phyloP scores from a whole-genome alignment of 108 stramenopile species.

The Aurantiochytrium sp. region DNA sequence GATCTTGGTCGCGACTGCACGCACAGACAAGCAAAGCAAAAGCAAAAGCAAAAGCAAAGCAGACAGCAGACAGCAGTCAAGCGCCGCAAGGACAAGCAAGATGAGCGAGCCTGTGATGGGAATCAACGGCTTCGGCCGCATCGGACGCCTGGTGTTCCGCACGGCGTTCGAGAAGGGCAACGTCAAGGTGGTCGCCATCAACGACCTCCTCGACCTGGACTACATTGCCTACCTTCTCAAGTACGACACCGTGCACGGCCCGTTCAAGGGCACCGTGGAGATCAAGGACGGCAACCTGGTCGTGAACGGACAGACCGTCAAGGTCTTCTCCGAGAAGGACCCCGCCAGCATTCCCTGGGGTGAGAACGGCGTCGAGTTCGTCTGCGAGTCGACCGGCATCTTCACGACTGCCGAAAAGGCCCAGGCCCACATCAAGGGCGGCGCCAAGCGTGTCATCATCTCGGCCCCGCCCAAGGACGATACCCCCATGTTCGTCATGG shows the following conservation, averaged over 20 bases:
- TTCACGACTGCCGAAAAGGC: slow-evolving; percentile 94
- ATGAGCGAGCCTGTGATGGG: slow-evolving; percentile 47
- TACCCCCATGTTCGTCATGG: slow-evolving; percentile 95
- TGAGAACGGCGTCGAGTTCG: slow-evolving; percentile 86
- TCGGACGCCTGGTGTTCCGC: slow-evolving; percentile 92
- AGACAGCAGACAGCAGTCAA: not conserved
- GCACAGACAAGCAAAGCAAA: not conserved
- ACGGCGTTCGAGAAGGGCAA: slow-evolving; percentile 79
- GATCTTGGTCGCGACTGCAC: not conserved
- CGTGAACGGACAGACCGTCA: slow-evolving; percentile 85
- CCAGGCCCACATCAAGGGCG: slow-evolving; percentile 86
- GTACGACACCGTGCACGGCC: slow-evolving; percentile 99
- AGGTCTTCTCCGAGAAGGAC: slow-evolving; percentile 84
- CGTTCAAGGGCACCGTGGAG: slow-evolving; percentile 88
- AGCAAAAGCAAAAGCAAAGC: not conserved
- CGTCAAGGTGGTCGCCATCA: slow-evolving; percentile 88
- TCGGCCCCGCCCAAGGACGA: slow-evolving; percentile 99
- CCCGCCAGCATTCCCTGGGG: slow-evolving; percentile 93
- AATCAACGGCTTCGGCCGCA: slow-evolving; percentile 97
- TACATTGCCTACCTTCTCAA: slow-evolving; percentile 87
- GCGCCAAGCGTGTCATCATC: slow-evolving; percentile 99
- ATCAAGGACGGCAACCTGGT: slow-evolving; percentile 92
- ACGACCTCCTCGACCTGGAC: slow-evolving; percentile 45
- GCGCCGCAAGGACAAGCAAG: not conserved
- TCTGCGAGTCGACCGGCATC: slow-evolving; percentile 97